Conservation (phyloP, 2,329 filamentous ascomycete genomes). For the Orbilia oligospora region DNA sequence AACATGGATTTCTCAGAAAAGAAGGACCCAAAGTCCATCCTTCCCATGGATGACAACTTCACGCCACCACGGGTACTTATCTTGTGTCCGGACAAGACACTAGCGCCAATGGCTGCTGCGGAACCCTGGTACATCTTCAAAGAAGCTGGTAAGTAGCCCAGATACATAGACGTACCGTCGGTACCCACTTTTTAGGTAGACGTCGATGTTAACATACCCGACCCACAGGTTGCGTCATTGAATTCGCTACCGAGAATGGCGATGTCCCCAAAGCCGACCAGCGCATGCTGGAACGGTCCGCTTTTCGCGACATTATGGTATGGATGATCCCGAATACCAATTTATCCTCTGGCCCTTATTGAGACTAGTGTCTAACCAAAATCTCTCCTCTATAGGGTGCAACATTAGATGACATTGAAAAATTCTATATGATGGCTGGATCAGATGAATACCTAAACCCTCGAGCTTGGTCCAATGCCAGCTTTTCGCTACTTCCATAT, state of each 20-base stretch:
- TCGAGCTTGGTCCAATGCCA: constrained; percentile 57
- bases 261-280: constrained; percentile 61
- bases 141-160: constrained; percentile 46
- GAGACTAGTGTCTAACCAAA: background rate
- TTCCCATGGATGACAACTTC: constrained; percentile 52
- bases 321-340: background rate
- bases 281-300: constrained; percentile 56
- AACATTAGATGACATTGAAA: constrained; percentile 37
- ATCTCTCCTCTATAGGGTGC: constrained; percentile 19
- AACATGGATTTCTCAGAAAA: constrained; percentile 27
- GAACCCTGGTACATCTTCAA: constrained; percentile 57
- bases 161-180: background rate
- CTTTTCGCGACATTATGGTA: constrained; percentile 55
- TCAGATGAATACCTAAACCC: constrained; percentile 61
- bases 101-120: constrained; percentile 47
- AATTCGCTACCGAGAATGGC: constrained; percentile 63
- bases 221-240: constrained; percentile 60
- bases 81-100: constrained; percentile 58
- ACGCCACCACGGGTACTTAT: constrained; percentile 59
- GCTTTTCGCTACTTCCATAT: constrained; percentile 61
- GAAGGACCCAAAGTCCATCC: constrained; percentile 52
- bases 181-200: constrained; percentile 19
- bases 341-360: background rate
- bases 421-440: constrained; percentile 62
- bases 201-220: constrained; percentile 11